These are phyloP conservation scores for Malassezia brasiliensis DNA, from an alignment of 1,284 basidiomycete genomes.

Conservation along the genomic window DNA sequence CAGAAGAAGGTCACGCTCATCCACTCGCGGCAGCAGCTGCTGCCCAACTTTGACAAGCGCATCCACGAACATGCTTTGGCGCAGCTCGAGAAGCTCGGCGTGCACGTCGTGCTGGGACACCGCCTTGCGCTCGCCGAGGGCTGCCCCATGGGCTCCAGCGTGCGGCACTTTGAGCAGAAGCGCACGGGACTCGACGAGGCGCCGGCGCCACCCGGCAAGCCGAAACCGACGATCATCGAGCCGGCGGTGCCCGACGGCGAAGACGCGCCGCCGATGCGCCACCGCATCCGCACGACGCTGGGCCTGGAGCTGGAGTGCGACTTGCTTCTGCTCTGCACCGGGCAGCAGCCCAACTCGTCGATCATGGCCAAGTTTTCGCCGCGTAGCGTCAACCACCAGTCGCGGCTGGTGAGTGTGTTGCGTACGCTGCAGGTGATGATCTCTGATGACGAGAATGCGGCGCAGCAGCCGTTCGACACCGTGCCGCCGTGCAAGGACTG, in stretches of 20 bases:
- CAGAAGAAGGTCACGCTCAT: slow-evolving; percentile 41
- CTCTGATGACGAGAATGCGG: slow-evolving; percentile 29
- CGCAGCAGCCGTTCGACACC: slow-evolving; percentile 32
- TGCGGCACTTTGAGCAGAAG: slow-evolving; percentile 18
- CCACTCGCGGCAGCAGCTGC: slow-evolving; percentile 39
- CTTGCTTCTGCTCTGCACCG: slow-evolving; percentile 43
- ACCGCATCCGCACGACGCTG: slow-evolving; percentile 36
- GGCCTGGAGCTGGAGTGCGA: slow-evolving; percentile 41
- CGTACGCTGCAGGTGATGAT: slow-evolving; percentile 39
- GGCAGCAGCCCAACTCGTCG: slow-evolving; percentile 43
- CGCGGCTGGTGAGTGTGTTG: slow-evolving; percentile 34
- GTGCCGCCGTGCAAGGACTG: slow-evolving; percentile 43
- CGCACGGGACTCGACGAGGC: neutral
- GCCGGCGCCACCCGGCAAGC: slow-evolving; percentile 1
- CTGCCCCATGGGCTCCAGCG: slow-evolving; percentile 36
- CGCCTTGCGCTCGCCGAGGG: slow-evolving; percentile 40
- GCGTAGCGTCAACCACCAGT: slow-evolving; percentile 31
- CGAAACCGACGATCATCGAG: neutral
- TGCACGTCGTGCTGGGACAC: slow-evolving; percentile 43
- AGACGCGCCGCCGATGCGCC: neutral
- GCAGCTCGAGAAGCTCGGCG: slow-evolving; percentile 35
- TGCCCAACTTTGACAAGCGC: slow-evolving; percentile 43
- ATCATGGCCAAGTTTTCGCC: slow-evolving; percentile 41
- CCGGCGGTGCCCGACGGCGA: neutral
- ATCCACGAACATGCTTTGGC: slow-evolving; percentile 37